phyloP scores from a whole-genome alignment of 2,329 filamentous ascomycete genomes.

The Paecilomyces sp. region DNA sequence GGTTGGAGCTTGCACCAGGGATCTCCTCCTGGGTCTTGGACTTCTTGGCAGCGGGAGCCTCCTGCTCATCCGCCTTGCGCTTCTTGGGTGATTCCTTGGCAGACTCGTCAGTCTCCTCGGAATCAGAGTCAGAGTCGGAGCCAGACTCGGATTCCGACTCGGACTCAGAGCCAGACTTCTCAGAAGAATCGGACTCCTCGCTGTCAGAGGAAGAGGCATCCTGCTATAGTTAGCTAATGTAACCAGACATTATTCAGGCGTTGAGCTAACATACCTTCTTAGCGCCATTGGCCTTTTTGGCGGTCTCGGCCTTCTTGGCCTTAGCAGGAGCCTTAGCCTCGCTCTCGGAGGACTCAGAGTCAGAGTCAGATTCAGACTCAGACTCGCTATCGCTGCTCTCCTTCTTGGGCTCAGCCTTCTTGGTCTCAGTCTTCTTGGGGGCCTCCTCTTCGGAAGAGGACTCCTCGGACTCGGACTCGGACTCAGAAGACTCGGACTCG shows the following conservation, averaged over 20 bases:
- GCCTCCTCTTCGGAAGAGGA: constrained; percentile 16
- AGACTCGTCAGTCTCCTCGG: constrained; percentile 20
- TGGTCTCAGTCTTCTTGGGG: constrained; percentile 11
- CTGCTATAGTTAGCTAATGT: constrained; percentile 3
- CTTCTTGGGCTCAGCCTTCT: constrained; percentile 9
- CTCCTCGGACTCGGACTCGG: constrained; percentile 26
- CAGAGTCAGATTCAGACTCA: constrained; percentile 4
- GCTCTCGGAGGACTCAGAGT: constrained; percentile 13
- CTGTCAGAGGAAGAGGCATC: constrained; percentile 13
- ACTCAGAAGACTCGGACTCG: constrained; percentile 26
- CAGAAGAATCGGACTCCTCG: constrained; percentile 16
- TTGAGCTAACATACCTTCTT: constrained; percentile 3
- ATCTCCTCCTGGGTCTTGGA: constrained; percentile 48
- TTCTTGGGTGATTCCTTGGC: constrained; percentile 33
- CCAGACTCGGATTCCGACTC: constrained; percentile 17
- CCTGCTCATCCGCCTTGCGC: constrained; percentile 43
- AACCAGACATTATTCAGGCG: not conserved
- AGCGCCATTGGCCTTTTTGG: constrained; percentile 3
- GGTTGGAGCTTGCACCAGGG: constrained; percentile 45
- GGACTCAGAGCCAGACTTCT: constrained; percentile 19
- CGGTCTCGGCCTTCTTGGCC: constrained; percentile 8
- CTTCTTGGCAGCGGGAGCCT: constrained; percentile 48
- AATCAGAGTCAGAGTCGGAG: constrained; percentile 18
- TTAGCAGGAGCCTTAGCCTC: constrained; percentile 12
- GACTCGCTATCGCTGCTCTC: constrained; percentile 14